A percentile compares a stretch with the other conserved stretches of the same genome.
These are phyloP conservation scores for Byssochlamys sp. DNA, from an alignment of 2,329 filamentous ascomycete genomes.

Conservation along the genomic window DNA sequence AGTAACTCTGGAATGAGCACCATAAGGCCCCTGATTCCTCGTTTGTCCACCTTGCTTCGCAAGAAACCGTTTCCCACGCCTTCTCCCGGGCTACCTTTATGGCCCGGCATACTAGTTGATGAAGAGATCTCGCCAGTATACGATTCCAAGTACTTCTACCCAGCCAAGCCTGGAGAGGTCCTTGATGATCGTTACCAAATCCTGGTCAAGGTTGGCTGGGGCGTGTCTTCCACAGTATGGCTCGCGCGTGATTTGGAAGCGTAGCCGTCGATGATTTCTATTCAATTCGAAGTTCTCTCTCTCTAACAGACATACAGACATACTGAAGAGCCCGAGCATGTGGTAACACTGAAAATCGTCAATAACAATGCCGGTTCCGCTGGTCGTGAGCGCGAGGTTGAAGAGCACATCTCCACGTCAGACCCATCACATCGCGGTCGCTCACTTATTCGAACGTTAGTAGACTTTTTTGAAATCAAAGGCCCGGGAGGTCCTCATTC, in stretches of 20 bases:
- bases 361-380: constrained; percentile 14
- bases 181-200: constrained; percentile 19
- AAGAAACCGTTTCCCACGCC: constrained; percentile 18
- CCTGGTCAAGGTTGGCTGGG: constrained; percentile 22
- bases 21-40: constrained; percentile 10
- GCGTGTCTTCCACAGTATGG: constrained; percentile 12
- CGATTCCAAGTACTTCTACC: constrained; percentile 20
- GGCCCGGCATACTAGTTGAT: constrained; percentile 5
- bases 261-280: constrained; percentile 13
- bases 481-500: constrained; percentile 21
- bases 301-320: constrained; percentile 18
- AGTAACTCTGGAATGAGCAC: constrained; percentile 14
- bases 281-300: constrained; percentile 9
- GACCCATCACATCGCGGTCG: constrained; percentile 25
- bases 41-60: constrained; percentile 14
- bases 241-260: constrained; percentile 20
- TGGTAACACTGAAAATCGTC: constrained; percentile 20
- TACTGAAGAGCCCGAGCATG: constrained; percentile 15
- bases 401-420: constrained; percentile 22
- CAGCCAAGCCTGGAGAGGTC: constrained; percentile 21
- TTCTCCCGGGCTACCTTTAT: constrained; percentile 15
- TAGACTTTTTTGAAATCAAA: constrained; percentile 26
- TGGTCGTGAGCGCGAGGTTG: constrained; percentile 16
- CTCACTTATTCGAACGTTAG: constrained; percentile 23
- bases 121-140: constrained; percentile 22